Percentiles rank a stretch among this genome's conserved stretches.
Conservation (phyloP, 2,329 filamentous ascomycete species). For the Paecilomyces variotii region DNA sequence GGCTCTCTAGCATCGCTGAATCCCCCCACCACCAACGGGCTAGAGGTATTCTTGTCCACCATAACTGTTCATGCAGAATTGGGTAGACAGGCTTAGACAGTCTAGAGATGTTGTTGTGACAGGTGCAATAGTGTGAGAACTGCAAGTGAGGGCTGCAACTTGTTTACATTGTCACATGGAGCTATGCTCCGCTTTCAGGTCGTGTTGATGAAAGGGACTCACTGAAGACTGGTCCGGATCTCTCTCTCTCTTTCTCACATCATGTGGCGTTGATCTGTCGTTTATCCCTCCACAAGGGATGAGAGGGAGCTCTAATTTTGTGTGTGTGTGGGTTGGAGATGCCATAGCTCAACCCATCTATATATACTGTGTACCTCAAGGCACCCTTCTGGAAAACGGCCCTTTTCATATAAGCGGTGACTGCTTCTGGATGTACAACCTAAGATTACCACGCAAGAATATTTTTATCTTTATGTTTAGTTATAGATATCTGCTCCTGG, state of each 20-base stretch:
- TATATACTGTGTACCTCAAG: neutral
- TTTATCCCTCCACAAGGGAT: neutral
- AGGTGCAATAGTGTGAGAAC: neutral
- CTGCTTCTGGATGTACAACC: no score
- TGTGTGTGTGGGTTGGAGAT: neutral
- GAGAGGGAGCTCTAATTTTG: neutral
- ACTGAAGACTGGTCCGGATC: neutral
- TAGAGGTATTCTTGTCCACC: neutral
- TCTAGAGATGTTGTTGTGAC: neutral
- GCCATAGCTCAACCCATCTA: neutral
- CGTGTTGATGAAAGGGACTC: neutral
- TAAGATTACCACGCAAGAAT: no score
- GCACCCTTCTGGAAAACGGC: no score
- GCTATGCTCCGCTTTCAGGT: neutral
- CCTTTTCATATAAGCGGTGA: no score
- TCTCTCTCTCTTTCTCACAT: neutral
- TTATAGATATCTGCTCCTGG: no score
- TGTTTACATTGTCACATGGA: neutral
- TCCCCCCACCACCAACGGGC: neutral
- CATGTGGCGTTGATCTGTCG: neutral
- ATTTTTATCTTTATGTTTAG: no score
- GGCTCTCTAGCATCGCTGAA: neutral
- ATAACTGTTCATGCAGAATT: neutral
- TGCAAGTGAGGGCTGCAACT: neutral
- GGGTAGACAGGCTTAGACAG: neutral